phyloP scores from a whole-genome alignment of 495 filamentous ascomycete species.

The Daldinia decipiens region DNA sequence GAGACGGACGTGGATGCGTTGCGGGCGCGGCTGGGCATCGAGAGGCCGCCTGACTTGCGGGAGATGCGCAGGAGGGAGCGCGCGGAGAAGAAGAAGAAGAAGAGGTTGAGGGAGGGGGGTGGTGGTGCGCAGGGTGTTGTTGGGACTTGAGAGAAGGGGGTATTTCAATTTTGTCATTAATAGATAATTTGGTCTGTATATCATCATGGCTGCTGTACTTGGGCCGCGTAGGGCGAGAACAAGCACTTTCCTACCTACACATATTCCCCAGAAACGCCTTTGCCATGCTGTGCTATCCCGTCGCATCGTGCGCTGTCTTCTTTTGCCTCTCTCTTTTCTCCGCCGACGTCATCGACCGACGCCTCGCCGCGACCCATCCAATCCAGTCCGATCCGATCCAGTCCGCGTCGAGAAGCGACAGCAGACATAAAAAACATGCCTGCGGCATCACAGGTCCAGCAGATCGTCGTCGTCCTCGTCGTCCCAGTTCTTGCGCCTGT shows the following conservation, averaged over 20 bases:
- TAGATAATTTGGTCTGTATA: constrained; percentile 15
- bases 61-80: constrained; percentile 76
- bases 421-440: not conserved
- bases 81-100: constrained; percentile 73
- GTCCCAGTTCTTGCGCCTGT: constrained; percentile 81
- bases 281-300: constrained; percentile 34
- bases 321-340: not conserved
- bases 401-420: too few relatives aligned
- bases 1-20: constrained; percentile 84
- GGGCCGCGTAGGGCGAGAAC: constrained; percentile 12
- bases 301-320: constrained; percentile 14
- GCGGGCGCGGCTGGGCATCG: constrained; percentile 77
- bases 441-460: constrained; percentile 62
- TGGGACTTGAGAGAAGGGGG: not conserved
- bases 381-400: too few relatives aligned
- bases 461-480: constrained; percentile 92
- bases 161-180: constrained; percentile 18
- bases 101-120: constrained; percentile 65
- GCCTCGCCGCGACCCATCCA: too few relatives aligned
- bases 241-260: not conserved
- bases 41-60: constrained; percentile 89
- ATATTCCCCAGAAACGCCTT: constrained; percentile 41
- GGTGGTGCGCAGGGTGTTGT: constrained; percentile 16
- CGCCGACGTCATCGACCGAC: not conserved
- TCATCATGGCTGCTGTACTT: constrained; percentile 25